phyloP scores from a whole-genome alignment of 768 basidiomycete genomes.

The Pisolithus microcarpus region DNA sequence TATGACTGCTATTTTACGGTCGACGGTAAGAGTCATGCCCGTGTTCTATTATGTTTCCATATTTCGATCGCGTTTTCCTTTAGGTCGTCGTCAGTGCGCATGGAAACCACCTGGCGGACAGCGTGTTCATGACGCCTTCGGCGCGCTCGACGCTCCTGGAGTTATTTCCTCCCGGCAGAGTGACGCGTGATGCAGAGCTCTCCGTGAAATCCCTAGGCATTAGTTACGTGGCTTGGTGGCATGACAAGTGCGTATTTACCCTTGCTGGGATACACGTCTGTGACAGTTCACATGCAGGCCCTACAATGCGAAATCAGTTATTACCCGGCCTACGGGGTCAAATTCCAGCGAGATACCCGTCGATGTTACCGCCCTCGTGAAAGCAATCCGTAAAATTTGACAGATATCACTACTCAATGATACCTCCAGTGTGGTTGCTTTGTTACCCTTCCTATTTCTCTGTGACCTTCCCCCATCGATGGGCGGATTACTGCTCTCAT shows the following conservation, averaged over 20 bases:
- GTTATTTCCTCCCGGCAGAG: constrained; percentile 63
- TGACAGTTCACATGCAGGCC: constrained; percentile 23
- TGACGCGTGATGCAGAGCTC: constrained; percentile 55
- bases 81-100: constrained; percentile 58
- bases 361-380: constrained; percentile 36
- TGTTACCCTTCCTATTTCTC: too few species aligned
- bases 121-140: constrained; percentile 61
- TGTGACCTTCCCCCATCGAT: constrained; percentile 16
- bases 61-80: constrained; percentile 6
- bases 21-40: constrained; percentile 44
- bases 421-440: too few species aligned
- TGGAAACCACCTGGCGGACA: constrained; percentile 57
- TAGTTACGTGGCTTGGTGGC: constrained; percentile 55
- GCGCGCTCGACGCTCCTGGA: constrained; percentile 63
- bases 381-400: constrained; percentile 1
- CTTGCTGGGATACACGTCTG: neutral
- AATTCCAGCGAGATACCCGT: constrained; percentile 26
- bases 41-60: neutral
- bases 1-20: constrained; percentile 58
- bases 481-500: too few species aligned
- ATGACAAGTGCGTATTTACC: constrained; percentile 23
- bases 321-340: constrained; percentile 19
- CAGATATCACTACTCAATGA: too few species aligned
- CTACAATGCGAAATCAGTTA: constrained; percentile 26
- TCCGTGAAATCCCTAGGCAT: constrained; percentile 48